Evolutionary conservation across 2,329 filamentous ascomycete genomes (phyloP).

Genomic region (Cladorrhinum sp.): DNA sequence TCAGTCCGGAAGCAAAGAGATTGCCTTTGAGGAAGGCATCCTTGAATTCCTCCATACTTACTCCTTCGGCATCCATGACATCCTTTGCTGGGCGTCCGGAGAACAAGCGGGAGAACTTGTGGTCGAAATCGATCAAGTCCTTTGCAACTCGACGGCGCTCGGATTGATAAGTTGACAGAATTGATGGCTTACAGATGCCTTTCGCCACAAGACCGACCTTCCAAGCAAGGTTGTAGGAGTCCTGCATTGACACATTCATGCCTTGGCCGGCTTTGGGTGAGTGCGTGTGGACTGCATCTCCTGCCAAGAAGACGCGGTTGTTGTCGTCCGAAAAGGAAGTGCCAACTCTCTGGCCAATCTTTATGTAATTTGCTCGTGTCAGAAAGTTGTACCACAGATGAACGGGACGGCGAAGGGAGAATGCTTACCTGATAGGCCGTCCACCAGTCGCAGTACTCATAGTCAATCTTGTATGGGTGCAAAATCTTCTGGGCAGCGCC

Average conservation of each 20-base stretch:
- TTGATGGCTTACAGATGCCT: slow-evolving; percentile 39
- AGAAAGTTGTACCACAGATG: slow-evolving; percentile 39
- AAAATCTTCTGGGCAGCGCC: slow-evolving; percentile 62
- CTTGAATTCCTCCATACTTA: slow-evolving; percentile 62
- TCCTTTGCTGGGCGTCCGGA: slow-evolving; percentile 56
- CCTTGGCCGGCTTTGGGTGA: slow-evolving; percentile 64
- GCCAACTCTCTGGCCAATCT: slow-evolving; percentile 63
- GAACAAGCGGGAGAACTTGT: slow-evolving; percentile 55
- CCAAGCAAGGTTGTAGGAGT: slow-evolving; percentile 58
- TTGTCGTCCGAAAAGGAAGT: slow-evolving; percentile 50
- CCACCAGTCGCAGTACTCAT: slow-evolving; percentile 65
- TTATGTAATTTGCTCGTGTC: too few relatives aligned
- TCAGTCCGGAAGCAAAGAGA: slow-evolving; percentile 54
- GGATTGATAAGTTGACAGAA: slow-evolving; percentile 49
- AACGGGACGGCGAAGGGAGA: slow-evolving; percentile 25
- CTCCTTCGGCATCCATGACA: slow-evolving; percentile 56
- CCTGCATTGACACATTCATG: slow-evolving; percentile 72
- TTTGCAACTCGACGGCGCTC: slow-evolving; percentile 60
- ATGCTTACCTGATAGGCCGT: slow-evolving; percentile 56
- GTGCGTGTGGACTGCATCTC: slow-evolving; percentile 60
- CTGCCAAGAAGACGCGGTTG: slow-evolving; percentile 65
- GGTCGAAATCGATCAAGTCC: slow-evolving; percentile 64
- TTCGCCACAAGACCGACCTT: slow-evolving; percentile 49
- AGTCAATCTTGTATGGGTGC: slow-evolving; percentile 62
- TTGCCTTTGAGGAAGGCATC: slow-evolving; percentile 57